phyloP scores from a whole-genome alignment of 2,329 filamentous ascomycete species.

The Fusarium avenaceum region DNA sequence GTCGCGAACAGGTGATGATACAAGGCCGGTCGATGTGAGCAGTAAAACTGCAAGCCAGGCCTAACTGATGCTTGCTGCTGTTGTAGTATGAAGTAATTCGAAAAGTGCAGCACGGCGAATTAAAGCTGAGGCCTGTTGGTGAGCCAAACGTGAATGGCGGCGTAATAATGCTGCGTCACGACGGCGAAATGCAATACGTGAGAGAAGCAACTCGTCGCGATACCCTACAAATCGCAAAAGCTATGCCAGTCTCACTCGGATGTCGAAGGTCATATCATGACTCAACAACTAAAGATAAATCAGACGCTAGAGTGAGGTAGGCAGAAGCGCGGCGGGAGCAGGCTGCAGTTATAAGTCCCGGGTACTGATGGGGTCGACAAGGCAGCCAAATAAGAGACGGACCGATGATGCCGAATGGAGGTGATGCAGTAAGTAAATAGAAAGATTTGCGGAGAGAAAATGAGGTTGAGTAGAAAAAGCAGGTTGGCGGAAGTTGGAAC shows the following conservation, averaged over 20 bases:
- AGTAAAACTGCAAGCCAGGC: constrained; percentile 24
- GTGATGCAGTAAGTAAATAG: constrained; percentile 23
- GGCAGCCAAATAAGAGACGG: constrained; percentile 33
- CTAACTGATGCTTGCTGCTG: constrained; percentile 26
- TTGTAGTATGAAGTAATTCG: constrained; percentile 18
- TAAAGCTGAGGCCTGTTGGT: constrained; percentile 22
- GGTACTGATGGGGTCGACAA: constrained; percentile 33
- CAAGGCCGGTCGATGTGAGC: constrained; percentile 49
- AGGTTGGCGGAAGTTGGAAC: constrained; percentile 34
- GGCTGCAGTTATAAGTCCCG: constrained; percentile 36
- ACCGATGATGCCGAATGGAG: constrained; percentile 12
- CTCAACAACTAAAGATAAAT: constrained; percentile 39
- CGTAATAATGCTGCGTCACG: constrained; percentile 20
- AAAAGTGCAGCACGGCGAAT: constrained; percentile 27
- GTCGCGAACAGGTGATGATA: constrained; percentile 44
- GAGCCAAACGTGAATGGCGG: constrained; percentile 21
- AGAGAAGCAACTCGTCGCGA: constrained; percentile 40
- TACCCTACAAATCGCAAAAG: constrained; percentile 47
- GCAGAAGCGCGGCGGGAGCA: constrained; percentile 31
- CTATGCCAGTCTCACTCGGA: constrained; percentile 49
- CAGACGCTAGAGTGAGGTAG: constrained; percentile 35
- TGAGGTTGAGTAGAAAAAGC: constrained; percentile 17
- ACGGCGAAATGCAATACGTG: constrained; percentile 32
- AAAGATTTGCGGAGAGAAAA: not conserved
- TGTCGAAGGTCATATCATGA: constrained; percentile 50